phyloP scores from a whole-genome alignment of 768 basidiomycete genomes.

The Boletus vinaceobasis region DNA sequence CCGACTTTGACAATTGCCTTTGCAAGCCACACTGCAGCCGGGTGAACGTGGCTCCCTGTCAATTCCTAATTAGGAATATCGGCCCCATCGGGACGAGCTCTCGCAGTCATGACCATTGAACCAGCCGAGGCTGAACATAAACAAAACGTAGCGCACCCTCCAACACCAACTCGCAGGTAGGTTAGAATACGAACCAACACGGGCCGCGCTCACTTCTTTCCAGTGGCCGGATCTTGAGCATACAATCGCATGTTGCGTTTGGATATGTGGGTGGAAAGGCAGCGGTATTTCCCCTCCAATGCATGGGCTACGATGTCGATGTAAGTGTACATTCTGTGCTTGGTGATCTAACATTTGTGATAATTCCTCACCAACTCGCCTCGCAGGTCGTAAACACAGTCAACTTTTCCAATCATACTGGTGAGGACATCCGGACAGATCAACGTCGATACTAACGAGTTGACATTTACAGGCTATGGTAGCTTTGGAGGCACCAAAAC shows the following conservation, averaged over 20 bases:
- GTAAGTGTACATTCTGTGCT: conserved; percentile 41
- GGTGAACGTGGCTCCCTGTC: neutral
- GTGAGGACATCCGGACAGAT: conserved; percentile 36
- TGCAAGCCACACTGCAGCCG: neutral
- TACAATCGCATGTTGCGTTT: conserved; percentile 91
- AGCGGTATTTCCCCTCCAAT: conserved; percentile 75
- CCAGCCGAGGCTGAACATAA: neutral
- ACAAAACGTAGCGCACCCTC: neutral
- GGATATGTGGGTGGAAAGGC: conserved; percentile 92
- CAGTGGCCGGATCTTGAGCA: conserved; percentile 68
- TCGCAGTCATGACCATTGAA: conserved; percentile 3
- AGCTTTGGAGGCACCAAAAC: conserved; percentile 77
- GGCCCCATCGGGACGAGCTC: neutral
- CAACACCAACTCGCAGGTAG: conserved; percentile 6
- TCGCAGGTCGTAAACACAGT: conserved; percentile 82
- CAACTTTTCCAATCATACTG: conserved; percentile 92
- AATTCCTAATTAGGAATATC: conserved; percentile 6
- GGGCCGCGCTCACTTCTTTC: conserved; percentile 6
- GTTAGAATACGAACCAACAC: neutral
- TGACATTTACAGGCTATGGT: conserved; percentile 63
- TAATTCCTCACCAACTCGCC: conserved; percentile 2
- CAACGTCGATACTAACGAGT: no score
- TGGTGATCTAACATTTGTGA: neutral
- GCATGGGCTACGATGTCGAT: conserved; percentile 93
- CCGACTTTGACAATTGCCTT: neutral